These are phyloP conservation scores for Tremellales sp. DNA, from an alignment of 1,284 basidiomycete species.

Conservation along the genomic window DNA sequence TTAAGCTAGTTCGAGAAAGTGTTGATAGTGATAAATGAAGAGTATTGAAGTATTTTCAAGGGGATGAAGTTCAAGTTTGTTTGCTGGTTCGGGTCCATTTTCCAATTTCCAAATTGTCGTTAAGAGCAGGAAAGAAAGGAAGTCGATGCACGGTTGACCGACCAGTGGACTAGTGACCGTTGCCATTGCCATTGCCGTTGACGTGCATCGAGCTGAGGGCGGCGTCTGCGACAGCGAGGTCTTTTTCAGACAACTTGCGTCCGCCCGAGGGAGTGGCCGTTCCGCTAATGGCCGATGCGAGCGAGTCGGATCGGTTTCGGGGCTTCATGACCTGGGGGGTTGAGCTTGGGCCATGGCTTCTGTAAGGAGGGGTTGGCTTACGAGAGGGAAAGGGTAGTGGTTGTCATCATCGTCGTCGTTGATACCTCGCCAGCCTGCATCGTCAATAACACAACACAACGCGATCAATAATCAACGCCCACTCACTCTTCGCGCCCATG, in stretches of 20 bases:
- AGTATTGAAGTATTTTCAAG: no score
- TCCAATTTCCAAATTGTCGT: no score
- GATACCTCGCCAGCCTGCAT: conserved; percentile 47
- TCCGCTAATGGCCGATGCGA: conserved; percentile 66
- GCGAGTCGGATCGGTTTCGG: conserved; percentile 74
- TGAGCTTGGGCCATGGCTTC: not conserved
- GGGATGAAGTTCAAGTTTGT: no score
- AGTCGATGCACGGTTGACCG: no score
- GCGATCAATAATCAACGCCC: no score
- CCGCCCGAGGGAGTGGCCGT: conserved; percentile 82
- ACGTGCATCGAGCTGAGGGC: conserved; percentile 55
- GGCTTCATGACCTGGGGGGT: conserved; percentile 64
- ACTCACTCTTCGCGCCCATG: conserved; percentile 68
- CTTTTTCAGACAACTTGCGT: conserved; percentile 72
- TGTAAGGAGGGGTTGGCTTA: conserved; percentile 3
- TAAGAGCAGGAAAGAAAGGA: no score
- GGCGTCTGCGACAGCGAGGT: conserved; percentile 75
- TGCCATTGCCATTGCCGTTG: conserved; percentile 28
- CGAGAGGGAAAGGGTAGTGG: conserved; percentile 85
- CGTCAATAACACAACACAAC: no score
- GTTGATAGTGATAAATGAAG: no score
- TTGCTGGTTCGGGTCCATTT: no score
- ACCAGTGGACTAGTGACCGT: no score
- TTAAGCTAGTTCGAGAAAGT: no score
- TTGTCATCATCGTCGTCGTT: conserved; percentile 78